These are phyloP conservation scores for Corniculantispora saksenae DNA, from an alignment of 2,329 filamentous ascomycete species.

Conservation along the genomic window DNA sequence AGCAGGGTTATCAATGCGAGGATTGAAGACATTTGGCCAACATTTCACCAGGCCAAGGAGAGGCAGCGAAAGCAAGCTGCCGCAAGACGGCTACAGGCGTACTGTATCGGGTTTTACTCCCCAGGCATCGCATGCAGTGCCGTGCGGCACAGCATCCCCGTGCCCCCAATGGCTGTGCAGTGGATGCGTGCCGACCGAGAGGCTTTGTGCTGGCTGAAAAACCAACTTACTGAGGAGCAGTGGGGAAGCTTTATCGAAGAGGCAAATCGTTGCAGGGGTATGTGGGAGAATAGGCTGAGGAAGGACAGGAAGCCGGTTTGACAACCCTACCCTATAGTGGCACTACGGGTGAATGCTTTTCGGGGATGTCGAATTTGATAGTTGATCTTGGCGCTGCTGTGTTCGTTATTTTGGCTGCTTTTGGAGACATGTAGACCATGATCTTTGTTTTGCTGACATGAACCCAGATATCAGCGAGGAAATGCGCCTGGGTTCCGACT, in stretches of 20 bases:
- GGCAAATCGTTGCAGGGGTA: neutral
- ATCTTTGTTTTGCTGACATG: neutral
- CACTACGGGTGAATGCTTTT: neutral
- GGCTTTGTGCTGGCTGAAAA: neutral
- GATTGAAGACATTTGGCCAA: neutral
- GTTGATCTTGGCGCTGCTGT: no score
- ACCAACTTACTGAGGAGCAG: neutral
- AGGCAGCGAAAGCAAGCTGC: neutral
- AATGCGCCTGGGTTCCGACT: no score
- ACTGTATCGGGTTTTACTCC: neutral
- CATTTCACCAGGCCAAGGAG: neutral
- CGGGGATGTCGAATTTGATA: no score
- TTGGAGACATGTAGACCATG: no score
- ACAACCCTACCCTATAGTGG: neutral
- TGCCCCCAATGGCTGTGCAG: neutral
- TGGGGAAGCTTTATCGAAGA: neutral
- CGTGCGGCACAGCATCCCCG: neutral
- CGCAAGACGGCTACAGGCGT: neutral
- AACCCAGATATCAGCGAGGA: no score
- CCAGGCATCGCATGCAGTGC: neutral
- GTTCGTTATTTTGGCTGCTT: neutral
- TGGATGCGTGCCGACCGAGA: neutral
- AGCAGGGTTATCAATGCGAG: neutral
- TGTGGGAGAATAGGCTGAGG: neutral
- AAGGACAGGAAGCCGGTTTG: neutral